Evolutionary conservation across 2,329 filamentous ascomycete genomes (phyloP), one percentile per base, ranked within the genome.

Genomic region (Neurospora crassa): DNA sequence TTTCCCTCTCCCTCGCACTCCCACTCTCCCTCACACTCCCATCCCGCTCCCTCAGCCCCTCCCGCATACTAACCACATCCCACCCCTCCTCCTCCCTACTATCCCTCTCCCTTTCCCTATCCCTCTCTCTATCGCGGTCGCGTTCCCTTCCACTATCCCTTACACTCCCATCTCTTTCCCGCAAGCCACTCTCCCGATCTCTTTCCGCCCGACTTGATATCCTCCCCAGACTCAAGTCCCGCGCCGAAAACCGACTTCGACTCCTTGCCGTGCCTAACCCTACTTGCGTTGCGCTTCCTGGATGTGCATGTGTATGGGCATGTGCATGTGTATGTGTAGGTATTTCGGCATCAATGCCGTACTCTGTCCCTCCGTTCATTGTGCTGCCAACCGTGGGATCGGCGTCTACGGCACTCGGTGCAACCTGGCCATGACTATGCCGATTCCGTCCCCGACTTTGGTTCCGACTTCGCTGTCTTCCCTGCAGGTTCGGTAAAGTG

Each of bases 401-500:
- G 1, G 0, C 7, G 0, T 63, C 24, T 16, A 14, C 24, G 29
- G 53, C 34, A 10, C 53, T 37, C 14, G 29, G 24, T 1, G 16
- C 7, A 1, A 37, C 34, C 34, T 37, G 34, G 34, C 34, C 4
- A 37, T 63, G 53, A 4, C 24, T 5, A 24, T 37, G 53, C 47
- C 29, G 29, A 3, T 63, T 34, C 0, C 53, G 53, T 10, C 53
- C 53, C 1, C 53, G 29, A 4, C 53, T 63, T 7, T 34, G 53
- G 14, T 18, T 63, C 10, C 29, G 24, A 18, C 53, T 63, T 59
- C 45, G 37, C 41, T 37, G 34, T 8, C 42, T 29, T 59, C 63
- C 63, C 43, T 71, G 59, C 72, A 76, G 67, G 12, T 77, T 74
- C 14, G 76, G 76, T 72, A 77, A 67, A 14, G 75, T 75, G 45